phyloP scores from a whole-genome alignment of 208 protist genomes.

The Acanthamoeba comandoni region DNA sequence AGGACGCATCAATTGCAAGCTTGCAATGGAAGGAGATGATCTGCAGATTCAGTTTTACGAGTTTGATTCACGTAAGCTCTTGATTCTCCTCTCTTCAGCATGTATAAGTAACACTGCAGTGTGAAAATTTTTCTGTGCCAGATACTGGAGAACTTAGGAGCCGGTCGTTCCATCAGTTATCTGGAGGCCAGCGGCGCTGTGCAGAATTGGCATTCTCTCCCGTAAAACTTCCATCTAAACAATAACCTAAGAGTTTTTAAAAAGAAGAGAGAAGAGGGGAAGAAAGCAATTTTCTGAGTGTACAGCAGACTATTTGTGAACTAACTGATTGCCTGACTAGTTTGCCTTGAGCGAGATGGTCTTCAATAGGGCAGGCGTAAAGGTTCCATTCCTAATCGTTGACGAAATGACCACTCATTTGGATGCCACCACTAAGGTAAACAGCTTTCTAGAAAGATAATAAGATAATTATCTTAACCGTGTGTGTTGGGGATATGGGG shows the following conservation, averaged over 20 bases:
- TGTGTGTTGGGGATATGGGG: no score
- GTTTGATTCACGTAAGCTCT: slow-evolving; percentile 41
- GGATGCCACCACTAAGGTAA: slow-evolving; percentile 66
- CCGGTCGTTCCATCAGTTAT: slow-evolving; percentile 73
- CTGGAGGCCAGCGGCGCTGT: slow-evolving; percentile 77
- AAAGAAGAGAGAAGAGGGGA: no score
- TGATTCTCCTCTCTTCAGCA: slow-evolving; percentile 23
- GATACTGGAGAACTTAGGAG: background rate
- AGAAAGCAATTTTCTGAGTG: no score
- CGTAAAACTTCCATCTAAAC: no score
- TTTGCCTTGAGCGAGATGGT: slow-evolving; percentile 79
- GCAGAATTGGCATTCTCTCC: slow-evolving; percentile 76
- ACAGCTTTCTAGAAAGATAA: slow-evolving; percentile 65
- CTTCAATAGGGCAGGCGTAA: slow-evolving; percentile 72
- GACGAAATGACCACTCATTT: slow-evolving; percentile 82
- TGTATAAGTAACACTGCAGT: background rate
- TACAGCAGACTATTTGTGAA: no score
- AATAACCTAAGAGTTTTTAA: no score
- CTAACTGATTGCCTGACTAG: background rate
- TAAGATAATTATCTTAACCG: no score
- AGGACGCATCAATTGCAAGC: slow-evolving; percentile 71
- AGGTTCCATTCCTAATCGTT: slow-evolving; percentile 55
- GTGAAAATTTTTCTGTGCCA: background rate
- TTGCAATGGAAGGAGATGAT: slow-evolving; percentile 73
- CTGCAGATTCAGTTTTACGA: slow-evolving; percentile 75